Percentiles rank a stretch among this genome's conserved stretches.
These are phyloP conservation scores for Mucor racemosus DNA, from an alignment of 371 early-diverging fungal genomes.

Conservation along the genomic window DNA sequence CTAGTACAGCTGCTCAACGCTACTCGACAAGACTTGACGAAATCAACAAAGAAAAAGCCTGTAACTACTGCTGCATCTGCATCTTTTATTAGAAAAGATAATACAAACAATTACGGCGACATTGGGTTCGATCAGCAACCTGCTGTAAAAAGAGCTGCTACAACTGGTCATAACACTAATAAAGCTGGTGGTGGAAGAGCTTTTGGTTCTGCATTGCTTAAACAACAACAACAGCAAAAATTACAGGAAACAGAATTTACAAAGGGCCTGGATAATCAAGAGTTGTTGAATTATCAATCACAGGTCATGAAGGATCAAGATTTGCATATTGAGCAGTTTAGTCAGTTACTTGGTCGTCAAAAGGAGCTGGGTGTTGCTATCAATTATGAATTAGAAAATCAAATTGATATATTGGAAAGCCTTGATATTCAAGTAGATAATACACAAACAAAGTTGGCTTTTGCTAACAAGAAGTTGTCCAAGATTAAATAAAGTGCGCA, in stretches of 20 bases:
- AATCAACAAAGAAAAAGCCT: constrained; percentile 1
- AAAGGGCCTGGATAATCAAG: constrained; percentile 72
- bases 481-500: constrained; percentile 6
- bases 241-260: constrained; percentile 79
- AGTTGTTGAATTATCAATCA: constrained; percentile 75
- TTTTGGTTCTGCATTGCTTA: constrained; percentile 65
- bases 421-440: constrained; percentile 77
- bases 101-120: constrained; percentile 13
- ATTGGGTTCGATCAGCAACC: constrained; percentile 35
- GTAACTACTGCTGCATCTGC: constrained; percentile 13
- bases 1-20: constrained; percentile 56
- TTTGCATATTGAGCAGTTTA: constrained; percentile 72
- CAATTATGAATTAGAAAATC: constrained; percentile 83
- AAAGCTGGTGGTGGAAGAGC: constrained; percentile 49
- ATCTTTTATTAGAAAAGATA: not conserved
- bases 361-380: constrained; percentile 84
- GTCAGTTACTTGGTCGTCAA: constrained; percentile 76
- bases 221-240: constrained; percentile 21
- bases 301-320: constrained; percentile 84
- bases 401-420: constrained; percentile 84
- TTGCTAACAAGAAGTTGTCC: constrained; percentile 71
- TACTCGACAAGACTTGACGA: constrained; percentile 47
- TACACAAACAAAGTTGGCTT: constrained; percentile 70
- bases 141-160: not conserved
- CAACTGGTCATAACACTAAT: not conserved